Evolutionary conservation across 768 basidiomycete genomes (phyloP).

Genomic region (Austroboletus festivus): DNA sequence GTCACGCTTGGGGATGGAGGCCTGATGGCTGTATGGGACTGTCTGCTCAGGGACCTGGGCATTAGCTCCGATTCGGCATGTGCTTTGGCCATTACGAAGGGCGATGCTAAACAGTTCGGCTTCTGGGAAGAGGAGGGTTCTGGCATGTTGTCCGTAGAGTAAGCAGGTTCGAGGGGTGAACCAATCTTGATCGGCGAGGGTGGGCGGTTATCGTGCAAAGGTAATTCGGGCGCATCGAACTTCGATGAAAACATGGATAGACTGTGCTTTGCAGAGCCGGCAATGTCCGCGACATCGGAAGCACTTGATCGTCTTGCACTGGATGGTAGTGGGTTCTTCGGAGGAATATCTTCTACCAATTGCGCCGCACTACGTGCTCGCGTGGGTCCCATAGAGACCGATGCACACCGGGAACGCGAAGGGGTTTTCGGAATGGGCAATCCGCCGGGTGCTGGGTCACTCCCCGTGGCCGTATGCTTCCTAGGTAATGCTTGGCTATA

Average conservation of each 20-base stretch:
- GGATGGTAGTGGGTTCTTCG: constrained; percentile 1
- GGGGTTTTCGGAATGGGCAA: constrained; percentile 16
- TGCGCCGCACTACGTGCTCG: constrained; percentile 16
- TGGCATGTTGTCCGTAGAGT: background rate
- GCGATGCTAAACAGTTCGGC: constrained; percentile 13
- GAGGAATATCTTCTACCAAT: constrained; percentile 3
- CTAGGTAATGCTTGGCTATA: constrained; percentile 3
- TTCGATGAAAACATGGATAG: constrained; percentile 3
- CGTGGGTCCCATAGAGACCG: constrained; percentile 15
- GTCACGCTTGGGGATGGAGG: background rate
- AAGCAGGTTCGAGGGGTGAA: constrained; percentile 12
- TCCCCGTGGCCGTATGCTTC: constrained; percentile 7
- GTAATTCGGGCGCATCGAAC: constrained; percentile 14
- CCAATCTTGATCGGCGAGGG: constrained; percentile 24
- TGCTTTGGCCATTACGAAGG: constrained; percentile 8
- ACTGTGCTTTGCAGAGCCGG: background rate
- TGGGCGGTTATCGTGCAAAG: constrained; percentile 9
- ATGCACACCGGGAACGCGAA: constrained; percentile 17
- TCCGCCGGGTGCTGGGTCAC: constrained; percentile 4
- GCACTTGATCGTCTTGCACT: constrained; percentile 1
- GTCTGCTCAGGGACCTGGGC: background rate
- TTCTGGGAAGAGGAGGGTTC: constrained; percentile 1
- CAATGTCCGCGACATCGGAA: background rate
- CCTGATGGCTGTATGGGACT: background rate
- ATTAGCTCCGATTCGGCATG: constrained; percentile 1